Conservation (phyloP, 192 early-diverging fungal species). For the Ambispora gerdemannii region DNA sequence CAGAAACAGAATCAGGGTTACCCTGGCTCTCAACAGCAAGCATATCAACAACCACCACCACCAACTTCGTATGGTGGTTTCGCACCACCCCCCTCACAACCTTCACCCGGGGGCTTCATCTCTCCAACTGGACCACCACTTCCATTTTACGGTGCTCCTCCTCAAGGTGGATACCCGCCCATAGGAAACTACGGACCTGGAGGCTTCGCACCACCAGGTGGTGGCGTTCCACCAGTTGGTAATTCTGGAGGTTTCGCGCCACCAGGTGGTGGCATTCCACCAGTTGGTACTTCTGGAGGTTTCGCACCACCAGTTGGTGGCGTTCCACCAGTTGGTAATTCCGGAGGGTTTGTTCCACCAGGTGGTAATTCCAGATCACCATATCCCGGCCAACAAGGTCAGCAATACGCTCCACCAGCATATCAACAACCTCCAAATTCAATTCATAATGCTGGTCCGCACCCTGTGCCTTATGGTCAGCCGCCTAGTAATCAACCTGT, state of each 20-base stretch:
- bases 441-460: background rate
- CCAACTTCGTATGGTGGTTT: background rate
- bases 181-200: too few relatives aligned
- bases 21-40: background rate
- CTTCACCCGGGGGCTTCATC: background rate
- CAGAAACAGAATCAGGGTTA: background rate
- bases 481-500: conserved; percentile 9
- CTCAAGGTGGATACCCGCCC: too few relatives aligned
- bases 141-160: too few relatives aligned
- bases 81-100: background rate
- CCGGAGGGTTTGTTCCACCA: background rate
- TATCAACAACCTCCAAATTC: background rate
- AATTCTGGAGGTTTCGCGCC: background rate
- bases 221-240: background rate
- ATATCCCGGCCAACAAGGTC: background rate
- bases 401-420: background rate
- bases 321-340: background rate
- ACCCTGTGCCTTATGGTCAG: conserved; percentile 18
- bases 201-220: background rate
- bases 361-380: background rate
- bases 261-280: background rate
- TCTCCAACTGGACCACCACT: too few relatives aligned
- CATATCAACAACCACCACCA: background rate
- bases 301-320: background rate
- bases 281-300: background rate